These are phyloP conservation scores for Geopyxis carbonaria DNA, from an alignment of 495 filamentous ascomycete species.

Conservation along the genomic window DNA sequence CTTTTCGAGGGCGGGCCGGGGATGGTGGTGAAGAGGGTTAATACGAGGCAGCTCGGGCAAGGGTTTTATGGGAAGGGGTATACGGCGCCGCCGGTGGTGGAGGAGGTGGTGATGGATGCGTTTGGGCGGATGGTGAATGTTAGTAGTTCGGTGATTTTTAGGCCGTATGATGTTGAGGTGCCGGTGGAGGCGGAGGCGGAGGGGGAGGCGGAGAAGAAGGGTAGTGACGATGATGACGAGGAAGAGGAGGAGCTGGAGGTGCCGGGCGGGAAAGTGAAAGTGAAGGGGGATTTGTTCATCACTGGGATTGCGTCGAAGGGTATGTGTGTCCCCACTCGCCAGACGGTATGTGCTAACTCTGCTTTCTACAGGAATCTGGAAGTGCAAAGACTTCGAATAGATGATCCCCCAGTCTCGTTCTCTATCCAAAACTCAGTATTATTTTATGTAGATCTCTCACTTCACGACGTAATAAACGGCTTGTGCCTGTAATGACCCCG, in stretches of 20 bases:
- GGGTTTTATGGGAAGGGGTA: conserved; percentile 22
- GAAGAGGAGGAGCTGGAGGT: background rate
- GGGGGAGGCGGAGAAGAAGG: conserved; percentile 1
- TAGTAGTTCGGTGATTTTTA: conserved; percentile 16
- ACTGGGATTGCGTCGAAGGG: conserved; percentile 4
- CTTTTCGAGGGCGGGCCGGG: conserved; percentile 26
- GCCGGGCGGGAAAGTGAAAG: background rate
- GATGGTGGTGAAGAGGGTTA: conserved; percentile 34
- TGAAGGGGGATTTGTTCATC: conserved; percentile 7
- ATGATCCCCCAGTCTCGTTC: too few relatives aligned
- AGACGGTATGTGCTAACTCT: background rate
- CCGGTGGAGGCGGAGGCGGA: background rate
- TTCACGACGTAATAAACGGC: too few relatives aligned
- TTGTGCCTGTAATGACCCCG: too few relatives aligned
- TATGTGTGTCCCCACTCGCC: background rate
- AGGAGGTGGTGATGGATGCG: conserved; percentile 16
- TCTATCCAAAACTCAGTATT: too few relatives aligned
- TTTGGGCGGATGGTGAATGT: conserved; percentile 14
- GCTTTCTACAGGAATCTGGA: conserved; percentile 6
- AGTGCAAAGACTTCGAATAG: conserved; percentile 9
- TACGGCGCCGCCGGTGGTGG: conserved; percentile 14
- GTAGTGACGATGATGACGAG: background rate
- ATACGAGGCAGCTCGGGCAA: conserved; percentile 15
- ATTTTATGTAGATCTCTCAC: too few relatives aligned
- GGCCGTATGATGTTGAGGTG: conserved; percentile 4